phyloP scores from a whole-genome alignment of 345 rosid genomes.

The Citrus australasica region DNA sequence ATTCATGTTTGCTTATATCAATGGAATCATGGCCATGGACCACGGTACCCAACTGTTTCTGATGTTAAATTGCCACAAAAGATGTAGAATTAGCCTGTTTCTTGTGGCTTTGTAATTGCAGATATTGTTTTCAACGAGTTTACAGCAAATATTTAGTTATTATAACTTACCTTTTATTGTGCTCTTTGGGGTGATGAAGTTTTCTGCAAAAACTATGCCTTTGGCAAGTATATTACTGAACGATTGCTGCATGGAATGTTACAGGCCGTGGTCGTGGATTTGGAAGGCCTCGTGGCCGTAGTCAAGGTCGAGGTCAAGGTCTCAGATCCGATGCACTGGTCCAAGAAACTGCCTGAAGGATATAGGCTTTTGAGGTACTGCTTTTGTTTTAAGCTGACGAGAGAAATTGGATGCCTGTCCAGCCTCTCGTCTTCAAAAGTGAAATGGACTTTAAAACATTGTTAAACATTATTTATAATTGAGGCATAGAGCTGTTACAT shows the following conservation, averaged over 20 bases:
- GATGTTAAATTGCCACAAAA: background rate
- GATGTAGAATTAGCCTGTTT: background rate
- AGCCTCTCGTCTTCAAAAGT: background rate
- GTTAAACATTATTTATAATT: background rate
- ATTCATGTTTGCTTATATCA: background rate
- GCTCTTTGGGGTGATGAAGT: background rate
- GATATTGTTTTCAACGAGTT: background rate
- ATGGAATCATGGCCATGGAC: background rate
- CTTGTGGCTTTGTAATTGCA: background rate
- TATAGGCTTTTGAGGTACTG: background rate
- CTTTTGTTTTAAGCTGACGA: background rate
- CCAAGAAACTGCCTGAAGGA: constrained; percentile 10
- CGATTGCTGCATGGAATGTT: background rate
- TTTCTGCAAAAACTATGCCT: background rate
- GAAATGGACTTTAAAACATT: background rate
- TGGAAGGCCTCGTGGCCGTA: constrained; percentile 14
- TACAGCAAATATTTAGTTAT: background rate
- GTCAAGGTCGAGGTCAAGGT: constrained; percentile 11
- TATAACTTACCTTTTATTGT: too few species aligned
- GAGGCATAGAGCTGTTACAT: background rate
- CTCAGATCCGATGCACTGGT: constrained; percentile 6
- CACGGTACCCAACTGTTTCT: background rate
- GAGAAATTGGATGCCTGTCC: constrained; percentile 2
- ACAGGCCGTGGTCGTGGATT: constrained; percentile 27
- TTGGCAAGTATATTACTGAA: background rate